These are phyloP conservation scores for Poa pratensis DNA, from an alignment of 176 grass and related monocot genomes.

Conservation along the genomic window DNA sequence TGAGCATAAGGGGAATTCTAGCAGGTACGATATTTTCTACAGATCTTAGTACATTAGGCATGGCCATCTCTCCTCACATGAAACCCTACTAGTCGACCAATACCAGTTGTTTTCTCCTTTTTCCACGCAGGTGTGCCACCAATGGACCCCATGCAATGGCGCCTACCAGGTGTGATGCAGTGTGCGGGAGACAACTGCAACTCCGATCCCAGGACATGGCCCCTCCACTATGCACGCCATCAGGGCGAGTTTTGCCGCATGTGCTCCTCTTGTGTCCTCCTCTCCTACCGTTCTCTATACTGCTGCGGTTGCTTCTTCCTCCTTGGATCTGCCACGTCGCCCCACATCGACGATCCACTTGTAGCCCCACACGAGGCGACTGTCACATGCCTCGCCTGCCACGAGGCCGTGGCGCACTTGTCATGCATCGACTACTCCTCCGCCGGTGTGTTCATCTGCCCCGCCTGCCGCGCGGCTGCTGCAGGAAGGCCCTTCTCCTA, in stretches of 20 bases:
- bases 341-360: neutral
- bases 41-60: constrained; percentile 18
- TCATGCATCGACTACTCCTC: constrained; percentile 36
- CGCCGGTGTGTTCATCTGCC: constrained; percentile 43
- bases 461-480: constrained; percentile 41
- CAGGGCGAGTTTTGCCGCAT: constrained; percentile 40
- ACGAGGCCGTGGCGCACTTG: constrained; percentile 44
- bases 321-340: neutral
- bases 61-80: neutral
- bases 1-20: neutral
- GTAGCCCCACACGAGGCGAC: constrained; percentile 12
- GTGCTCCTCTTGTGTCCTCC: constrained; percentile 67
- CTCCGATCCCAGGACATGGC: constrained; percentile 47
- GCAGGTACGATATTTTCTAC: neutral
- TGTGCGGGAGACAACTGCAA: constrained; percentile 54
- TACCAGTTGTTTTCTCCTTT: neutral
- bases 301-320: constrained; percentile 69
- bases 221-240: constrained; percentile 62
- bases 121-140: neutral
- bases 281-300: constrained; percentile 59
- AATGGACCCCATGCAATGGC: constrained; percentile 3
- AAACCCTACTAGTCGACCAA: constrained; percentile 46
- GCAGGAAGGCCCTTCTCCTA: constrained; percentile 43
- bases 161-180: neutral
- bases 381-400: constrained; percentile 49